Evolutionary conservation across 2,329 filamentous ascomycete genomes (phyloP), one percentile per base, ranked within the genome.

Genomic region (Stemphylium vesicarium): DNA sequence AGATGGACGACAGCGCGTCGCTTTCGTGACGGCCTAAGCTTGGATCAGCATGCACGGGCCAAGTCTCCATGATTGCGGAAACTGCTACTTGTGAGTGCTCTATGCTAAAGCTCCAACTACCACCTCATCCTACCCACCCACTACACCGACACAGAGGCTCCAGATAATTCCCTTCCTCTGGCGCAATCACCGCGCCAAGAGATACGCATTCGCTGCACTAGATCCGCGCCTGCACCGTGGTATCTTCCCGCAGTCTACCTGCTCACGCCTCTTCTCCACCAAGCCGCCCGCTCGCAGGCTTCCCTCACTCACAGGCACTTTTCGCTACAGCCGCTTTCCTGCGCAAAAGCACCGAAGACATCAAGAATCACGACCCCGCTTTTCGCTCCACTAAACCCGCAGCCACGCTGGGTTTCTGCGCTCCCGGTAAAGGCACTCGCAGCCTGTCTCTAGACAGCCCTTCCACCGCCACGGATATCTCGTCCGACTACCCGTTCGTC

Each of bases 201-300:
- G 50, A 33, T 16, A 36, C 42, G 49, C 48, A 42, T 52, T 53
- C 54, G 53, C 63, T 55, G 57, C 53, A 53, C 55, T 51, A 68
- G 63, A 64, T 50, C 62, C 70, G 63, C 72, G 72, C 71, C 72
- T 75, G 72, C 72, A 75, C 72, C 73, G 73, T 72, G 71, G 58
- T 57, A 57, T 68, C 61, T 48, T 38, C 37, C 51, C 57, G 59
- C 60, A 39, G 57, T 49, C 31, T 48, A 51, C 54, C 57, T 57
- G 52, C 50, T 50, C 53, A 52, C 51, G 44, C 53, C 59, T 58
- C 59, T 66, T 60, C 57, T 38, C 51, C 55, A 39, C 54, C 57
- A 56, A 55, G 51, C 52, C 57, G 47, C 50, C 51, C 53, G 36
- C 49, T 48, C 54, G 13, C 40, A 37, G 32, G 42, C 39, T 29